Evolutionary conservation across 768 basidiomycete genomes (phyloP), one percentile per base, ranked within the genome.

Genomic region (Hericium coralloides): DNA sequence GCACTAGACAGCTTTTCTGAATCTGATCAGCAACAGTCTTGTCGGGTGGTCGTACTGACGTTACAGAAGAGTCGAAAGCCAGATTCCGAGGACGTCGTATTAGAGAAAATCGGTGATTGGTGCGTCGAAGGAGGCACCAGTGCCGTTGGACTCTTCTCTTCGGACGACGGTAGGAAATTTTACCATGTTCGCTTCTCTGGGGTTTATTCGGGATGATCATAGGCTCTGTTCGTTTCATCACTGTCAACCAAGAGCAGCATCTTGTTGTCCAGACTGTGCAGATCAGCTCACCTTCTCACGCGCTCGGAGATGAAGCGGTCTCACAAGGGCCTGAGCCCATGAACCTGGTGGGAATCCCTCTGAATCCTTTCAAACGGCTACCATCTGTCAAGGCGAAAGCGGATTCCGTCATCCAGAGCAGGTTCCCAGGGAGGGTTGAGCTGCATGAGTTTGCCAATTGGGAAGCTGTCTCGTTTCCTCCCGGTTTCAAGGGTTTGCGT

Each of bases 151-250:
- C 38, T 63, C 18, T 50, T 53, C 37, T 10, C 38, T 8, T 43
- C 48, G 38, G 49, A 43, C 12, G 36, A 56, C 17, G 60, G 62
- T 63, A 39, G 31, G 31, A 31, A 31, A 31, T 8, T 31, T 31
- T 31, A 31, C 31, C 31, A 31, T 31, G 31, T 31, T 31, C 10
- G 31, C 31, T 31, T 31, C 31, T 9, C 31, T 20, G 57, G 47
- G 12, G 26, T 7, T 48, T 38, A 7, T n/a, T 5, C 41, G 5
- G n/a, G 52, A 52, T 43, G n/a, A 17, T 18, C 47, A n/a, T 39
- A 79, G 79, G 68, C 36, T 65, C 67, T 7, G 62, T 72, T 14
- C 65, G 67, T 2, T 67, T 84, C 43, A 70, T 79, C 53, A 73
- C 73, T 49, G 63, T 82, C 49, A 70, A 72, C 22, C 65, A 70